These are phyloP conservation scores for Trichoderma arundinaceum DNA, from an alignment of 2,329 filamentous ascomycete species.

Conservation along the genomic window DNA sequence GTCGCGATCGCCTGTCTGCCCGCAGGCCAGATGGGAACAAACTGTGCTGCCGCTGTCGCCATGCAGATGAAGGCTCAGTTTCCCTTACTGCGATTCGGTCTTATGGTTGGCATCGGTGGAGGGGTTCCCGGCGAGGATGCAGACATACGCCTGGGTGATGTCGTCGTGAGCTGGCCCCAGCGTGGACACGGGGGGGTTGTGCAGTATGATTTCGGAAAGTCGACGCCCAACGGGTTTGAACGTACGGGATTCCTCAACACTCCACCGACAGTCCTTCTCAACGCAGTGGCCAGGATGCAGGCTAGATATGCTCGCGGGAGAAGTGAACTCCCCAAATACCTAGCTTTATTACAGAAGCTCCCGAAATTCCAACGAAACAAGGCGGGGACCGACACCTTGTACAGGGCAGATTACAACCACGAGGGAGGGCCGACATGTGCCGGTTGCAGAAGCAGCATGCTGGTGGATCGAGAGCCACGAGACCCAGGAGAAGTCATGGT, in stretches of 20 bases:
- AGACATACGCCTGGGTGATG: constrained; percentile 5
- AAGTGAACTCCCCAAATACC: not conserved
- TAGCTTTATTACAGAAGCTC: not conserved
- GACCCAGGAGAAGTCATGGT: not conserved
- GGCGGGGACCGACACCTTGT: not conserved
- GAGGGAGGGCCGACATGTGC: not conserved
- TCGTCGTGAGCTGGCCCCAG: not conserved
- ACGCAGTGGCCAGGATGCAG: not conserved
- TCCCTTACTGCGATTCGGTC: not conserved
- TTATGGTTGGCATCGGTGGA: constrained; percentile 7
- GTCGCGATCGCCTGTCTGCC: constrained; percentile 34
- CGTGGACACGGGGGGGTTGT: not conserved
- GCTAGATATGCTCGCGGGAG: too few relatives aligned
- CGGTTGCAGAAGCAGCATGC: not conserved
- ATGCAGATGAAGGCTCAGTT: not conserved
- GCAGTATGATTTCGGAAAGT: constrained; percentile 1
- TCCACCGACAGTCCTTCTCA: too few relatives aligned
- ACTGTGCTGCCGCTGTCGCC: not conserved
- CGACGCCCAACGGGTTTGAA: not conserved
- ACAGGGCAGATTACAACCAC: not conserved
- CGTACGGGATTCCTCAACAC: too few relatives aligned
- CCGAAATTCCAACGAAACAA: not conserved
- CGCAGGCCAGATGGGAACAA: constrained; percentile 8
- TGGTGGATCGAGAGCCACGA: not conserved
- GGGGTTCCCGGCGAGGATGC: not conserved